These are phyloP conservation scores for Nematodospora valgi DNA, from an alignment of 805 yeast genomes.

Conservation along the genomic window DNA sequence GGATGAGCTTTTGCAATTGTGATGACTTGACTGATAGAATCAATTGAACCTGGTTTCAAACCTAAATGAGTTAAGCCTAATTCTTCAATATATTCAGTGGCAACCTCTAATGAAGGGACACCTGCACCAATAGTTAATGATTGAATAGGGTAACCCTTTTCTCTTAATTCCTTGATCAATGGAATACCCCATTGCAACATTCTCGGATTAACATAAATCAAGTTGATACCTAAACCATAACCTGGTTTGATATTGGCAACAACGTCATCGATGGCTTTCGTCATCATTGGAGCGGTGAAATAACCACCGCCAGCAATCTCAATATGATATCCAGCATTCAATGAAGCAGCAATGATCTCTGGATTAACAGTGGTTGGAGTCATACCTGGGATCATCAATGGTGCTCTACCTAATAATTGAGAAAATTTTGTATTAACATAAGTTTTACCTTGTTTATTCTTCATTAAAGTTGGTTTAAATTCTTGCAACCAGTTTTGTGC, in stretches of 20 bases:
- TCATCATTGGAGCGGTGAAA: slow-evolving; percentile 69
- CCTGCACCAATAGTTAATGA: slow-evolving; percentile 98
- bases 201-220: slow-evolving; percentile 94
- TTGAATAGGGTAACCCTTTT: slow-evolving; percentile 92
- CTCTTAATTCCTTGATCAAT: slow-evolving; percentile 82
- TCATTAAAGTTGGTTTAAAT: slow-evolving; percentile 80
- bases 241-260: slow-evolving; percentile 72
- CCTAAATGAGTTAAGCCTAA: slow-evolving; percentile 92
- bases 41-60: slow-evolving; percentile 96
- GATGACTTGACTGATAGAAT: slow-evolving; percentile 82
- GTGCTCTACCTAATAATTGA: slow-evolving; percentile 88
- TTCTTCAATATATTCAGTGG: slow-evolving; percentile 90
- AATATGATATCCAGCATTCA: slow-evolving; percentile 95
- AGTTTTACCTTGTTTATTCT: slow-evolving; percentile 68
- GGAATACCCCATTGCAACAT: slow-evolving; percentile 99
- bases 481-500: slow-evolving; percentile 91
- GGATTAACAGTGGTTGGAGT: slow-evolving; percentile 97
- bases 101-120: slow-evolving; percentile 97
- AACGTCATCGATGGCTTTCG: slow-evolving; percentile 71
- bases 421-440: slow-evolving; percentile 94
- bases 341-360: slow-evolving; percentile 87
- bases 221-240: slow-evolving; percentile 84
- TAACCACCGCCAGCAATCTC: slow-evolving; percentile 99
- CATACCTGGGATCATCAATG: slow-evolving; percentile 98
- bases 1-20: slow-evolving; percentile 95